Evolutionary conservation across 2,329 filamentous ascomycete species (phyloP).

Genomic region (Aspergillus sp.): DNA sequence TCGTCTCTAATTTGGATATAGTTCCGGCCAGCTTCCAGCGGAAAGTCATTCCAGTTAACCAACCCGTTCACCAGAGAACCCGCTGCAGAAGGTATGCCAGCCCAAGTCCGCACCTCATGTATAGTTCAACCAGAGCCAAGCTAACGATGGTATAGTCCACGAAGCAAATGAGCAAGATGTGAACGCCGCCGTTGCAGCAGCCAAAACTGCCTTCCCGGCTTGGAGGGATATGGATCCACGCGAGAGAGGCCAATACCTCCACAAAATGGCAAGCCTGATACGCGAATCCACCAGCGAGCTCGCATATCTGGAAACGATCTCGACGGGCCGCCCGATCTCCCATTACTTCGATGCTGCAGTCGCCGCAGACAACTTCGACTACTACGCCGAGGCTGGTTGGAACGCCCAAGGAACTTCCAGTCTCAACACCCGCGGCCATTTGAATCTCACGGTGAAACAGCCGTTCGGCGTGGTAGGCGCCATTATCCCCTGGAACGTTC

Average conservation of each 20-base stretch:
- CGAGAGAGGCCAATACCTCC: conserved; percentile 22
- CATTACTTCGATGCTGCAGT: conserved; percentile 14
- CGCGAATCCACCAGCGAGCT: conserved; percentile 20
- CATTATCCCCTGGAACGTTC: conserved; percentile 53
- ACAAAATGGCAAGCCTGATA: conserved; percentile 24
- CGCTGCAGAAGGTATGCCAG: conserved; percentile 16
- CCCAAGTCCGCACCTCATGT: too few species aligned
- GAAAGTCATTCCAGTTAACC: conserved; percentile 20
- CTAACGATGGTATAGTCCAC: conserved; percentile 13
- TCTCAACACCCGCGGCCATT: conserved; percentile 18
- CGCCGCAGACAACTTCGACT: conserved; percentile 15
- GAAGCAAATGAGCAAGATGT: conserved; percentile 25
- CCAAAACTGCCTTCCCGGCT: conserved; percentile 27
- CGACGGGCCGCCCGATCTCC: conserved; percentile 27
- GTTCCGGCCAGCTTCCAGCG: conserved; percentile 19
- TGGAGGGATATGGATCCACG: conserved; percentile 29
- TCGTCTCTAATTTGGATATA: too few species aligned
- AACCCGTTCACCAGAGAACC: conserved; percentile 22
- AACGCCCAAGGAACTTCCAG: conserved; percentile 20
- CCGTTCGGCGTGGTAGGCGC: conserved; percentile 48
- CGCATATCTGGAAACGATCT: conserved; percentile 26
- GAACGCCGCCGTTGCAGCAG: conserved; percentile 29
- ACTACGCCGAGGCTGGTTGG: conserved; percentile 22
- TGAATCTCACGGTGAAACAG: conserved; percentile 32
- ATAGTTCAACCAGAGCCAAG: too few species aligned